Evolutionary conservation across 768 basidiomycete genomes (phyloP), one percentile per base, ranked within the genome.

Genomic region (Infundibulicybe gibba): DNA sequence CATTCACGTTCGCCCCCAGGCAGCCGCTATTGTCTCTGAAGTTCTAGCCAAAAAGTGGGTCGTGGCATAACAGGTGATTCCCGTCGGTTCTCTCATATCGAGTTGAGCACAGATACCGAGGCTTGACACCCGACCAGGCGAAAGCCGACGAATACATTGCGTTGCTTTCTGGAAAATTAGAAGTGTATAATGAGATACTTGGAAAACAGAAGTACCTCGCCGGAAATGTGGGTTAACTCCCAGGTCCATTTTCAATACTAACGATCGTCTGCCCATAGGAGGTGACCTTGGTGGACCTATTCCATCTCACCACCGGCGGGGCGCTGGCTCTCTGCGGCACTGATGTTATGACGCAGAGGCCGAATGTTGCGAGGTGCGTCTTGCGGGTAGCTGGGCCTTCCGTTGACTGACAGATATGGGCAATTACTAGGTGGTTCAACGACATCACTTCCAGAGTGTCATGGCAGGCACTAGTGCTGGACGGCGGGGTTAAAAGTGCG

Each of bases 41-140:
- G 71, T 67, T 51, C 49, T 80, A 5, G 68, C 74, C 65, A 75
- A 74, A 47, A 41, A 35, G 75, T 77, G 52, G 45, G 71, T 62
- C 9, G 9, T 32, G 15, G 15, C 12, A 14, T 32, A 2, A 8
- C n/a, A n/a, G n/a, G n/a, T 35, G 17, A 12, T 10, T 14, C 20
- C 10, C n/a, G 3, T 10, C n/a, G 32, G 15, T 6, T 12, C 20
- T n/a, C 15, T 30, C 16, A 16, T 15, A 1, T 31, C 3, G 12
- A 32, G 9, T 12, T 21, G n/a, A 25, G 8, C 16, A 11, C 43
- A 54, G 49, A 10, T 34, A 32, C 31, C 16, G 9, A 13, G 38
- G 32, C 2, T 13, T 32, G 13, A 40, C 40, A 10, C 32, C 59
- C 4, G 53, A 61, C 21, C 6, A 38, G 54, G 66, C 52, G 14